Conservation (phyloP, 257 asterid species). For the Solanum rostratum region DNA sequence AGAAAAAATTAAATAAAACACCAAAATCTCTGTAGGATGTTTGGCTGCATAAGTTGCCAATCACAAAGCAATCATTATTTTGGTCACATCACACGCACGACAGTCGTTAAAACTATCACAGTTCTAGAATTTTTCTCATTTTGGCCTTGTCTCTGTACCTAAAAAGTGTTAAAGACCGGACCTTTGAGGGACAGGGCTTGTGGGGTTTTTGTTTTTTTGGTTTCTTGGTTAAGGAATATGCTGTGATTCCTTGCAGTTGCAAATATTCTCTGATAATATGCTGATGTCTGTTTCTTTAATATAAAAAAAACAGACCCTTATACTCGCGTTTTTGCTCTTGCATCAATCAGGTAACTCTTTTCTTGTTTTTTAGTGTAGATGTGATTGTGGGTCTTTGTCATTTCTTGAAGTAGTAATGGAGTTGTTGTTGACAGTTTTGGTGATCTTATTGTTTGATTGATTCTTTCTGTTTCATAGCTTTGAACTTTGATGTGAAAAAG, state of each 20-base stretch:
- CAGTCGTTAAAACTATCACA: neutral
- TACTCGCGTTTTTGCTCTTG: constrained; percentile 1
- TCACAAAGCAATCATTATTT: neutral
- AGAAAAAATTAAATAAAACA: neutral
- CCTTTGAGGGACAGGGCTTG: neutral
- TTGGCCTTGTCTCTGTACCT: neutral
- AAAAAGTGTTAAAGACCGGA: neutral
- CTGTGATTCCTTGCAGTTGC: constrained; percentile 11
- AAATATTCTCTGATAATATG: neutral
- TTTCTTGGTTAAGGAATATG: neutral
- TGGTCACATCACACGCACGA: neutral
- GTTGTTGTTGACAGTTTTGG: neutral
- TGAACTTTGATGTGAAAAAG: neutral
- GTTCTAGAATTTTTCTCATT: neutral
- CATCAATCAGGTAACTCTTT: constrained; percentile 11
- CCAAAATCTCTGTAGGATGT: neutral
- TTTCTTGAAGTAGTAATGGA: neutral
- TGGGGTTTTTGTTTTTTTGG: neutral
- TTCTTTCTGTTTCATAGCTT: neutral
- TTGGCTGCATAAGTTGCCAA: neutral
- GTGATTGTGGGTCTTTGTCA: neutral
- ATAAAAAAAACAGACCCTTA: neutral
- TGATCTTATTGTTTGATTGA: neutral
- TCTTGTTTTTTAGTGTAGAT: neutral
- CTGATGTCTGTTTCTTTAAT: neutral